These are phyloP conservation scores for sorghum (Sorghum bicolor) DNA, from an alignment of 176 grass and related monocot species.

Conservation along the genomic window DNA sequence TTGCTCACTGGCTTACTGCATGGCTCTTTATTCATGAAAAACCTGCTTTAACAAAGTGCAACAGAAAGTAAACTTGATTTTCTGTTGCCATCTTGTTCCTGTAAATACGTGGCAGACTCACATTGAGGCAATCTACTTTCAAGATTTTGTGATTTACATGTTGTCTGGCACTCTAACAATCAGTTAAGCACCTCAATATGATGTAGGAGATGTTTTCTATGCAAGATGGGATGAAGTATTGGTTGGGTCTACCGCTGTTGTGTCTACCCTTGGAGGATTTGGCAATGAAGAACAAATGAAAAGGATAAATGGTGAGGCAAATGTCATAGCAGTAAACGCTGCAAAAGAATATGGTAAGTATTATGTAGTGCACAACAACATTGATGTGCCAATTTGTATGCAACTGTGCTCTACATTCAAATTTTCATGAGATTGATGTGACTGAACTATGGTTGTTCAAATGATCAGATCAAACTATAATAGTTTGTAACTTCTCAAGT, in stretches of 20 bases:
- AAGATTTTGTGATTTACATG: constrained; percentile 8
- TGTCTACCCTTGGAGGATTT: constrained; percentile 91
- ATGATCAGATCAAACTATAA: not conserved
- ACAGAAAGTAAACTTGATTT: constrained; percentile 7
- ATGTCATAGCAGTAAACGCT: constrained; percentile 65
- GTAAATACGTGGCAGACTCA: not conserved
- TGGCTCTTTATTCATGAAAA: not conserved
- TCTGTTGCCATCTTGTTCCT: not conserved
- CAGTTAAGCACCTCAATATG: constrained; percentile 12
- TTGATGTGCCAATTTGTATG: not conserved
- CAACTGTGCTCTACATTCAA: not conserved
- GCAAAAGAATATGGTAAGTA: constrained; percentile 80
- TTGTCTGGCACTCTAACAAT: not conserved
- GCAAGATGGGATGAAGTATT: constrained; percentile 86
- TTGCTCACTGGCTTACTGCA: not conserved
- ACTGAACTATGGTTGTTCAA: not conserved
- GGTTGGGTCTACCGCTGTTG: constrained; percentile 75
- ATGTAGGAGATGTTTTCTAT: constrained; percentile 88
- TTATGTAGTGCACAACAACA: constrained; percentile 3
- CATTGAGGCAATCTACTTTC: not conserved
- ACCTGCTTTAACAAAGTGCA: not conserved
- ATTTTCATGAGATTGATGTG: not conserved
- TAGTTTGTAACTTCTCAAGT: not conserved
- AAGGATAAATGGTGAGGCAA: constrained; percentile 92
- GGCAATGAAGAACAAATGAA: constrained; percentile 99